These are phyloP conservation scores for Magnaporthiopsis rhizophila DNA, from an alignment of 2,329 filamentous ascomycete species.

Conservation along the genomic window DNA sequence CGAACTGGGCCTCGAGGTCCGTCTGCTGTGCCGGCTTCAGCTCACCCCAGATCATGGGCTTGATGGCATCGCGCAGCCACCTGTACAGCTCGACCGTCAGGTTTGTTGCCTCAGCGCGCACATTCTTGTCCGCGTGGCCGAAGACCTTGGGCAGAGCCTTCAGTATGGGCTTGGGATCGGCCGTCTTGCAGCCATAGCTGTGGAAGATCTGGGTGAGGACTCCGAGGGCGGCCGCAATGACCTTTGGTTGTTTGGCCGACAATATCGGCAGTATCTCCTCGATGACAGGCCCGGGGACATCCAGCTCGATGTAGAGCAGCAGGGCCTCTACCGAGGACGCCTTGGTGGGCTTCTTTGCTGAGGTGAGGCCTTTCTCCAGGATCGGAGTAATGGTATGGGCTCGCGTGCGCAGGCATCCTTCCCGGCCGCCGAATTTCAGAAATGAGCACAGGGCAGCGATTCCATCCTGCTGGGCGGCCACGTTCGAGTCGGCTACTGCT, in stretches of 20 bases:
- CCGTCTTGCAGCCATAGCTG: slow-evolving; percentile 89
- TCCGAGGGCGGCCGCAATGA: slow-evolving; percentile 63
- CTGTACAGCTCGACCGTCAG: slow-evolving; percentile 90
- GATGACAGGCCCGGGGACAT: slow-evolving; percentile 75
- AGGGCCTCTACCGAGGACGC: slow-evolving; percentile 78
- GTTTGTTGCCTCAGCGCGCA: slow-evolving; percentile 86
- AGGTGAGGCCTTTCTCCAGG: slow-evolving; percentile 84
- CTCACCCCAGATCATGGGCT: slow-evolving; percentile 94
- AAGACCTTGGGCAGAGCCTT: slow-evolving; percentile 88
- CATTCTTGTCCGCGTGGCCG: slow-evolving; percentile 95
- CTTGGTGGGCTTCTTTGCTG: slow-evolving; percentile 83
- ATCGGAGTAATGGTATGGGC: slow-evolving; percentile 67
- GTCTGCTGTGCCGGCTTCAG: slow-evolving; percentile 92
- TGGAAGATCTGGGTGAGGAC: slow-evolving; percentile 81
- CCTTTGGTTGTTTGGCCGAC: slow-evolving; percentile 84
- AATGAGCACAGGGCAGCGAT: slow-evolving; percentile 84
- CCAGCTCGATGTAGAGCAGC: slow-evolving; percentile 82
- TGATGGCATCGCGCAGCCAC: slow-evolving; percentile 97
- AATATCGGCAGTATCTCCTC: slow-evolving; percentile 82
- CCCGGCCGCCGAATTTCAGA: slow-evolving; percentile 78
- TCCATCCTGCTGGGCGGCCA: slow-evolving; percentile 92
- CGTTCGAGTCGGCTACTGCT: slow-evolving; percentile 88
- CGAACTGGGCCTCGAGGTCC: slow-evolving; percentile 89
- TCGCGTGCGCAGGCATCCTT: slow-evolving; percentile 72
- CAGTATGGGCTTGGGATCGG: slow-evolving; percentile 86